phyloP scores from a whole-genome alignment of 768 basidiomycete species.

The Mycena metata region DNA sequence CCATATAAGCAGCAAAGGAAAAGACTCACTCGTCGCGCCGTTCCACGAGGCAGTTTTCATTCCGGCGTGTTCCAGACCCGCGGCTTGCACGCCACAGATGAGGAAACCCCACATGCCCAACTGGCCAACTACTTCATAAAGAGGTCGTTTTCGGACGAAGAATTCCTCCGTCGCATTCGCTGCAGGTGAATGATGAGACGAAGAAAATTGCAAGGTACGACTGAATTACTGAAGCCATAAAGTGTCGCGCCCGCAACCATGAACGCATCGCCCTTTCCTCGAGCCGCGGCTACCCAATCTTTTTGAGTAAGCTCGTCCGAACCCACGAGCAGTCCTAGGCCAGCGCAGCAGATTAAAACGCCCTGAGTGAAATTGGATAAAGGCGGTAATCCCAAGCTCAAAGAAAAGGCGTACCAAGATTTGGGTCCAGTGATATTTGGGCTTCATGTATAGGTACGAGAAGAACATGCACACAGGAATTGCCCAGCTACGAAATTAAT shows the following conservation, averaged over 20 bases:
- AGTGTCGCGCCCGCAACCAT: slow-evolving; percentile 90
- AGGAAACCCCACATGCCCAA: slow-evolving; percentile 88
- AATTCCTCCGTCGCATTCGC: slow-evolving; percentile 93
- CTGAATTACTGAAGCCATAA: slow-evolving; percentile 83
- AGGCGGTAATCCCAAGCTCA: background rate
- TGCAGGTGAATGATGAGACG: slow-evolving; percentile 44
- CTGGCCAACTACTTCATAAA: slow-evolving; percentile 91
- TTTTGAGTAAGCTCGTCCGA: slow-evolving; percentile 86
- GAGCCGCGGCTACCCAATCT: slow-evolving; percentile 72
- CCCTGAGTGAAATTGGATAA: slow-evolving; percentile 59
- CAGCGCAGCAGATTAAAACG: slow-evolving; percentile 77
- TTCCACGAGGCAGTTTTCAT: slow-evolving; percentile 82
- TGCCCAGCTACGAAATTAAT: slow-evolving; percentile 72
- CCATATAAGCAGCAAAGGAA: slow-evolving; percentile 13
- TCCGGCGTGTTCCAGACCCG: slow-evolving; percentile 75
- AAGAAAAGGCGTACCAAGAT: slow-evolving; percentile 64
- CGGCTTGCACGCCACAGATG: slow-evolving; percentile 84
- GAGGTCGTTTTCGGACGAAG: slow-evolving; percentile 81
- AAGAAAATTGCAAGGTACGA: background rate
- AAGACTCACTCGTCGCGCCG: slow-evolving; percentile 71
- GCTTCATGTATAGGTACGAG: slow-evolving; percentile 86
- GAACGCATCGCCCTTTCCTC: slow-evolving; percentile 86
- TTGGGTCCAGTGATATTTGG: slow-evolving; percentile 88
- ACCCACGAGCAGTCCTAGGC: slow-evolving; percentile 83
- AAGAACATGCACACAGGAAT: slow-evolving; percentile 90